phyloP scores from a whole-genome alignment of 331 rosid genomes.

The Dryas integrifolia region DNA sequence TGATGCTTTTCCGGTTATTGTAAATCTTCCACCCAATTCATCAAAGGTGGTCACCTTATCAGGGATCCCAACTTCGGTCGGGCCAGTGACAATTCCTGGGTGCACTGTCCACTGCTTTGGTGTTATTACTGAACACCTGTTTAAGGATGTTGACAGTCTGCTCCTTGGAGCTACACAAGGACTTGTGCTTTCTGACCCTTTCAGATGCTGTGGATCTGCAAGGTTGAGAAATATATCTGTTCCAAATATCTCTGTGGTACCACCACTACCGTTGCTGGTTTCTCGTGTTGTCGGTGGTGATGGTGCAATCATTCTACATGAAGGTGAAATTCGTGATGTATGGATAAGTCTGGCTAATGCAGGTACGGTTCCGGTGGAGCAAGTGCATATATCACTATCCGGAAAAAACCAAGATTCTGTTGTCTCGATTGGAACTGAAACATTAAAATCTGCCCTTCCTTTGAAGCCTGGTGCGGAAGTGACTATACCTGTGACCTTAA shows the following conservation, averaged over 20 bases:
- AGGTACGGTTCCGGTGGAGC: slow-evolving; percentile 91
- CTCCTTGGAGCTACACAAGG: slow-evolving; percentile 95
- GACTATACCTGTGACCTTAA: slow-evolving; percentile 81
- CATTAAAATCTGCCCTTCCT: slow-evolving; percentile 81
- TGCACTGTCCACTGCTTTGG: slow-evolving; percentile 96
- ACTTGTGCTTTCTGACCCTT: slow-evolving; percentile 96
- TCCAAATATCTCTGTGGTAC: slow-evolving; percentile 81
- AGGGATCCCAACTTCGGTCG: slow-evolving; percentile 91
- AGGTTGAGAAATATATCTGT: slow-evolving; percentile 71
- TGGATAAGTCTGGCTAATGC: slow-evolving; percentile 93
- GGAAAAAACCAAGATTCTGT: slow-evolving; percentile 95
- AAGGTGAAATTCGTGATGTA: slow-evolving; percentile 92
- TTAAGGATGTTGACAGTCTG: slow-evolving; percentile 93
- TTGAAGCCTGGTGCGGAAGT: slow-evolving; percentile 93
- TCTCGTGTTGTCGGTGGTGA: slow-evolving; percentile 87
- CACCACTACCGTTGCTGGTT: slow-evolving; percentile 74
- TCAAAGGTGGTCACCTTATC: slow-evolving; percentile 87
- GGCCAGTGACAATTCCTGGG: slow-evolving; percentile 80
- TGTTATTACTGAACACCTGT: slow-evolving; percentile 92
- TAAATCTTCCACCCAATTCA: slow-evolving; percentile 83
- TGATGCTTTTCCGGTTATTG: slow-evolving; percentile 84
- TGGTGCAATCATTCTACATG: slow-evolving; percentile 87
- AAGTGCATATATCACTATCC: slow-evolving; percentile 80
- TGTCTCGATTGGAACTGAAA: slow-evolving; percentile 61
- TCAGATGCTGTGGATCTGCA: slow-evolving; percentile 90